Conservation (phyloP, 768 basidiomycete genomes). For the Podaxis pistillaris region DNA sequence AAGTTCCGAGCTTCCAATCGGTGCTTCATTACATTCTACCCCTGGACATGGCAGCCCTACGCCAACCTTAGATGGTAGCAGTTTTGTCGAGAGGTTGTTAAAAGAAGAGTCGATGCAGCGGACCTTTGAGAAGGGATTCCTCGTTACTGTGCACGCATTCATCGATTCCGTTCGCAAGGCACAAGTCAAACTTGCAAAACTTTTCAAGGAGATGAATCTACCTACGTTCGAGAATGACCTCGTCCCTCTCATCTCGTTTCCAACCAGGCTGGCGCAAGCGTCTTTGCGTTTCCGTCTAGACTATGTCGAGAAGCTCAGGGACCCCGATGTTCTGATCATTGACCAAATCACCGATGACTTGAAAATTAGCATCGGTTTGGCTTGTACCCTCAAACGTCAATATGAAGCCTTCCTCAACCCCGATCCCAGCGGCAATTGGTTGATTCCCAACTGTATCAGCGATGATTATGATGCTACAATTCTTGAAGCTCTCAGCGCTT, state of each 20-base stretch:
- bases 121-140: conserved; percentile 88
- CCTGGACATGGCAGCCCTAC: conserved; percentile 8
- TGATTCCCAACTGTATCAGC: conserved; percentile 82
- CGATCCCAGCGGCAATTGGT: conserved; percentile 87
- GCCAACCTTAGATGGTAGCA: conserved; percentile 61
- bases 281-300: conserved; percentile 86
- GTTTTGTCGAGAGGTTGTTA: conserved; percentile 90
- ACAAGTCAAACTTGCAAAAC: conserved; percentile 72
- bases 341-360: conserved; percentile 94
- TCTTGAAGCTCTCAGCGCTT: conserved; percentile 80
- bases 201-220: conserved; percentile 86
- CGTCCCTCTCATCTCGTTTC: conserved; percentile 92
- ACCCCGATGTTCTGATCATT: conserved; percentile 86
- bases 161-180: conserved; percentile 84
- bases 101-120: conserved; percentile 97
- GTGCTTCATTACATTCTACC: background rate
- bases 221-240: conserved; percentile 89
- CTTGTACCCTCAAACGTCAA: conserved; percentile 93
- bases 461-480: conserved; percentile 90
- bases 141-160: conserved; percentile 84
- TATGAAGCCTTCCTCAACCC: conserved; percentile 90
- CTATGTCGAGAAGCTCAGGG: conserved; percentile 83
- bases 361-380: conserved; percentile 85
- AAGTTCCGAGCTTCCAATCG: conserved; percentile 53
- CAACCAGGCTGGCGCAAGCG: conserved; percentile 91